Base-by-base conservation (phyloP, 1,139 yeast species). In the Yamadazyma oceani region DNA sequence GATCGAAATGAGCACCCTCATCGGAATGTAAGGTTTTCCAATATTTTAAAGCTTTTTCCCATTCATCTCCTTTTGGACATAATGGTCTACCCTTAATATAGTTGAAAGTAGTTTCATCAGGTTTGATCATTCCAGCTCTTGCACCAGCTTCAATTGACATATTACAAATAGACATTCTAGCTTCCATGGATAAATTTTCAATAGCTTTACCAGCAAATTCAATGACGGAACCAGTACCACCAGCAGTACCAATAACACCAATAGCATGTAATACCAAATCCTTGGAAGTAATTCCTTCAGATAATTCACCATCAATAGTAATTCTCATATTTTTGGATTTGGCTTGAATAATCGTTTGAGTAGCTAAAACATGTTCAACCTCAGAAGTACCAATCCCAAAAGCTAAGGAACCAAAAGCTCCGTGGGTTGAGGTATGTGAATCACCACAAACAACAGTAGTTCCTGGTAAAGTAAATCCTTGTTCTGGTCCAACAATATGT, bases 121-220 rank as follows among this genome's bases (percentile, higher is more conserved):
- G 98, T 48, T 85, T 86, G 58, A 92, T 90, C 97, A 92, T 88
- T 67, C 98, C 98, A 17, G 98, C 98, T 69, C 98, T 84, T 21
- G 98, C 98, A 68, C 98, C 98, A 42, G 85, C 98, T 69, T 92
- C 98, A 54, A 92, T 90, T 32, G 97, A 82, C 98, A 92, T 92
- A 63, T 92, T 92, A 76, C 98, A 92, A 69, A 92, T 92, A 36
- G 97, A 89, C 98, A 92, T 92, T 68, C 98, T 81, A n/a, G 97
- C 97, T 68, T 92, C 98, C 92, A 92, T 88, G 25, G 95, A 81
- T 46, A 92, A 77, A 45, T 75, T 78, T 60, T 85, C 87, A 53
- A 92, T 88, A 42, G 97, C 97, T 50, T 84, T 80, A 62, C 98
- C 98, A 34, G 96, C 94, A 69, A 90, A 92, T 69, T 92, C 98